Percentiles rank a stretch among this genome's conserved stretches.
phyloP scores from a whole-genome alignment of 768 basidiomycete genomes.

The Phylloporus arenicola region DNA sequence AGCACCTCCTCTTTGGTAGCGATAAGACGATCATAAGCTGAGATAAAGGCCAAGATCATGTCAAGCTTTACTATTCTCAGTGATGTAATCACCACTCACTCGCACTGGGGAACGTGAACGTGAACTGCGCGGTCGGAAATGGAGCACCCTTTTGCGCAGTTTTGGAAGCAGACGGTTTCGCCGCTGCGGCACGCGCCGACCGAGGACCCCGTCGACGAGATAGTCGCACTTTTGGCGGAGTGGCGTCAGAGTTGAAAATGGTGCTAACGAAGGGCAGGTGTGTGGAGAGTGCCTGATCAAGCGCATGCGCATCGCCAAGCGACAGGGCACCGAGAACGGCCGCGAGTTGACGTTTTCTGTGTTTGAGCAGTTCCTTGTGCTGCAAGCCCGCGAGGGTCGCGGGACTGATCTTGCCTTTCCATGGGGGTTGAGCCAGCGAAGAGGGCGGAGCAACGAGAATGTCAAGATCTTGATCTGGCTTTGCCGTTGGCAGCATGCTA shows the following conservation, averaged over 20 bases:
- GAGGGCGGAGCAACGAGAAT: conserved; percentile 15
- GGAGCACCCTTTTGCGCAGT: conserved; percentile 28
- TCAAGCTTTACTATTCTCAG: conserved; percentile 23
- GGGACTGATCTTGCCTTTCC: conserved; percentile 47
- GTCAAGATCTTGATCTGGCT: conserved; percentile 23
- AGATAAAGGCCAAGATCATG: conserved; percentile 21
- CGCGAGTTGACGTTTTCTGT: conserved; percentile 64
- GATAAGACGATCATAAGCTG: conserved; percentile 69
- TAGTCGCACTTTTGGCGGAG: conserved; percentile 40
- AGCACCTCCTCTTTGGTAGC: conserved; percentile 67
- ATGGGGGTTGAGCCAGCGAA: conserved; percentile 14
- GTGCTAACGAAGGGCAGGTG: conserved; percentile 29
- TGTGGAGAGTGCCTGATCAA: conserved; percentile 72
- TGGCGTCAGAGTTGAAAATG: conserved; percentile 31
- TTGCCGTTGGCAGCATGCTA: conserved; percentile 26
- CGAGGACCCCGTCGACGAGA: conserved; percentile 53
- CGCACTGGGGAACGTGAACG: conserved; percentile 55
- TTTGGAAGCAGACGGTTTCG: conserved; percentile 7
- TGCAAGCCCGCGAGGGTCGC: conserved; percentile 66
- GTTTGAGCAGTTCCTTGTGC: conserved; percentile 69
- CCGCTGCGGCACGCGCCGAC: conserved; percentile 40
- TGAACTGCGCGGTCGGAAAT: conserved; percentile 52
- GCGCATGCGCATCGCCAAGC: conserved; percentile 62
- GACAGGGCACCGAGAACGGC: conserved; percentile 64
- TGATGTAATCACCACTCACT: conserved; percentile 53